Percentiles rank a stretch among this genome's conserved stretches.
Conservation (phyloP, 1,139 yeast species). For the Yamadazyma epiphylla region DNA sequence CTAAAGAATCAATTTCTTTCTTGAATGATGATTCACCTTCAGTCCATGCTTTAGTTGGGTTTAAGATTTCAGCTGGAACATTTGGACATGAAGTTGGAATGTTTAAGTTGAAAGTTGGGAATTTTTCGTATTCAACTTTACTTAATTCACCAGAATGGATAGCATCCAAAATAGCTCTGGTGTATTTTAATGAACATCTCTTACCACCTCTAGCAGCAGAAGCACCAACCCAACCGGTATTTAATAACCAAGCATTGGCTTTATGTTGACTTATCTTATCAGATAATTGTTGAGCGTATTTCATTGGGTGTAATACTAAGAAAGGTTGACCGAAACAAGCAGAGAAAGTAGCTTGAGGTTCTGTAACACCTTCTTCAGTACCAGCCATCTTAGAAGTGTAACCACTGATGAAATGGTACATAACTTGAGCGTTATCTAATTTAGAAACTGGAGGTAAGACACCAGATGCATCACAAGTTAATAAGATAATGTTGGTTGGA, state of each 20-base stretch:
- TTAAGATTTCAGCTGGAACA: constrained; percentile 82
- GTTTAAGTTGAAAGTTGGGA: constrained; percentile 83
- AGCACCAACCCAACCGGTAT: constrained; percentile 98
- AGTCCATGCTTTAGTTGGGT: constrained; percentile 85
- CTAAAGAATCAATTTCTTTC: constrained; percentile 70
- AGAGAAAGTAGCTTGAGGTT: constrained; percentile 96
- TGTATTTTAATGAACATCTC: constrained; percentile 96
- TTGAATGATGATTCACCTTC: constrained; percentile 66
- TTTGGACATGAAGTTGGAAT: constrained; percentile 79
- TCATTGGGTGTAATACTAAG: constrained; percentile 97
- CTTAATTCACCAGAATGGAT: constrained; percentile 89
- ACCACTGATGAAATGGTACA: constrained; percentile 98
- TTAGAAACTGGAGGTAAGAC: constrained; percentile 96
- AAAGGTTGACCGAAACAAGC: constrained; percentile 99
- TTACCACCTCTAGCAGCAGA: constrained; percentile 91
- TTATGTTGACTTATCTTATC: constrained; percentile 87
- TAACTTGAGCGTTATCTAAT: constrained; percentile 91
- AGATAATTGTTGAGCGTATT: constrained; percentile 93
- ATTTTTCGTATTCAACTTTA: constrained; percentile 74
- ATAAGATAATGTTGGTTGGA: constrained; percentile 87
- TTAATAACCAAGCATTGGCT: constrained; percentile 93
- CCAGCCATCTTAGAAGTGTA: constrained; percentile 99
- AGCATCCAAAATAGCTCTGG: constrained; percentile 93
- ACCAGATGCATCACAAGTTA: constrained; percentile 98
- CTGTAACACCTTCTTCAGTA: constrained; percentile 98